Evolutionary conservation across 768 basidiomycete genomes (phyloP).

Genomic region (Clitopilus hobsonii): DNA sequence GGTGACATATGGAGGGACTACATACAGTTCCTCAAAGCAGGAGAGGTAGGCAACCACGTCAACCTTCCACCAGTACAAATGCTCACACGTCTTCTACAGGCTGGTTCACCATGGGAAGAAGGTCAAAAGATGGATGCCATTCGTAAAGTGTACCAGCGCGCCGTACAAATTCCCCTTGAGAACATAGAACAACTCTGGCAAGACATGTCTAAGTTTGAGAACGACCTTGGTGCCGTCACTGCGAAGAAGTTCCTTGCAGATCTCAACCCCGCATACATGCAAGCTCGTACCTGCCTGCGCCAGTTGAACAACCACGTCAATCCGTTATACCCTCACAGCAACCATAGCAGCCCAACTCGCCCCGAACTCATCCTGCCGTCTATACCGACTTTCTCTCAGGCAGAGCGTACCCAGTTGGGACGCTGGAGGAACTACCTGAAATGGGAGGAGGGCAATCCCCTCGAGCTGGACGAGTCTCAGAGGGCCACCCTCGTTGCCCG

Average conservation of each 20-base stretch:
- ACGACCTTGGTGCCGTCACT: conserved; percentile 81
- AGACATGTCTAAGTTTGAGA: conserved; percentile 91
- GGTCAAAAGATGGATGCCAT: conserved; percentile 94
- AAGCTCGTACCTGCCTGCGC: conserved; percentile 84
- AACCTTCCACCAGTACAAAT: conserved; percentile 5
- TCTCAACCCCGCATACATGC: conserved; percentile 91
- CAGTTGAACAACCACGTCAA: conserved; percentile 71
- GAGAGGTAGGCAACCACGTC: conserved; percentile 49
- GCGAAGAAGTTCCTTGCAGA: conserved; percentile 96
- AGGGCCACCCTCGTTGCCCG: conserved; percentile 59
- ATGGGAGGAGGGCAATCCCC: conserved; percentile 93
- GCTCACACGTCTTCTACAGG: no score
- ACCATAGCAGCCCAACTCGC: conserved; percentile 27
- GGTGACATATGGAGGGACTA: conserved; percentile 94
- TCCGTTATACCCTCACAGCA: conserved; percentile 44
- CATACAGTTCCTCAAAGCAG: conserved; percentile 80
- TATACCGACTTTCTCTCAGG: conserved; percentile 64
- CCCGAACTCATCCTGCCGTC: conserved; percentile 61
- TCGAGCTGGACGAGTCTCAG: conserved; percentile 88
- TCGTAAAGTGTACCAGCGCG: conserved; percentile 89
- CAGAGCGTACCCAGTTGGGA: conserved; percentile 72
- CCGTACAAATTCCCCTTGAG: conserved; percentile 90
- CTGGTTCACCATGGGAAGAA: conserved; percentile 88
- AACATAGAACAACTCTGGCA: conserved; percentile 93
- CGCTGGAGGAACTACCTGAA: conserved; percentile 91